Base-by-base conservation (phyloP, 805 yeast genomes). In the Cyberlindnera euphorbiiphila region DNA sequence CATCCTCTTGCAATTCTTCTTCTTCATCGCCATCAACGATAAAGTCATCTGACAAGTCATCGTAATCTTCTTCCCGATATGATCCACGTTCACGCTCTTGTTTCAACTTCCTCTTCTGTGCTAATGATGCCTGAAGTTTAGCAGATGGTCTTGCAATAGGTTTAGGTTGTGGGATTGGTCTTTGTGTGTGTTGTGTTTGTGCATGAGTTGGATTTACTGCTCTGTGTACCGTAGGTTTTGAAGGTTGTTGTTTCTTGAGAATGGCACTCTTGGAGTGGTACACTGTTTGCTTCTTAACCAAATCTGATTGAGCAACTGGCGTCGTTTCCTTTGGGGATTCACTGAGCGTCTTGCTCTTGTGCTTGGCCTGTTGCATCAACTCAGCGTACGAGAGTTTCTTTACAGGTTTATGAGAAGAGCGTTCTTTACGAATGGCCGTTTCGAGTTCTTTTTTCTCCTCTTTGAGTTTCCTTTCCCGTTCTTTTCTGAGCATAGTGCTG, bases 131-230 rank as follows among this genome's bases (percentile, higher is more conserved):
- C 38, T 68, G 65, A 7, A 86, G 60, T 27, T 66, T 66, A 1
- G 72, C 61, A 18, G 85, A 72, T 6, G 89, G 87, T 43, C 69
- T 69, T 4, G 87, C 76, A 18, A 74, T 25, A 12, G 57, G 57
- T 27, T 58, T 42, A 5, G 54, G 47, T 8, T 3, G 29, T 18
- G 43, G 29, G 18, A 32, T 37, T 18, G 34, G 32, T 34, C 25
- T 29, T 19, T 26, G 24, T 15, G 29, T 28, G 7, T 4, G 17
- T n/a, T n/a, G 19, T n/a, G 30, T 19, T 8, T 16, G 9, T 19
- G 17, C 18, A 4, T 19, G n/a, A 5, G 22, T 9, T 28, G 31
- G 18, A 17, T n/a, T n/a, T 29, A 29, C 11, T 20, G 11, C 19
- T 19, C 25, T 14, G 17, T 31, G 14, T 22, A 18, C n/a, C n/a